Conservation (phyloP, 352 stramenopile species). For the Peronospora farinosa region DNA sequence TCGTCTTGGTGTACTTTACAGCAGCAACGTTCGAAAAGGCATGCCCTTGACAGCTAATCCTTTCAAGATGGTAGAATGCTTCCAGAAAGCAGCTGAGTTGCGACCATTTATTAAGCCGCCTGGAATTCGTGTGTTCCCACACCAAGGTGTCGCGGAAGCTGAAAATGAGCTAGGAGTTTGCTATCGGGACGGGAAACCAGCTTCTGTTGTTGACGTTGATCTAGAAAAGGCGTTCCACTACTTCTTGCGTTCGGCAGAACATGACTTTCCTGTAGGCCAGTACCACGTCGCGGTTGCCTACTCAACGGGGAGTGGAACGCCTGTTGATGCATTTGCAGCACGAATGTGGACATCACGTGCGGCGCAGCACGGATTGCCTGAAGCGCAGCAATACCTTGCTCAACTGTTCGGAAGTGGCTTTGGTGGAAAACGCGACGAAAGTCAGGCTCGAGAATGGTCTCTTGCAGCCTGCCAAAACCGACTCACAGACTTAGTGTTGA, state of each 20-base stretch:
- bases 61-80: constrained; percentile 27
- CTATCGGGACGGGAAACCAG: constrained; percentile 28
- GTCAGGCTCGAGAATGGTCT: constrained; percentile 21
- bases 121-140: constrained; percentile 22
- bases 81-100: constrained; percentile 29
- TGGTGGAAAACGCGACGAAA: constrained; percentile 20
- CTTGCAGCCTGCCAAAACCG: constrained; percentile 16
- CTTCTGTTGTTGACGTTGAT: constrained; percentile 15
- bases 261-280: constrained; percentile 31
- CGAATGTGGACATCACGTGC: constrained; percentile 33
- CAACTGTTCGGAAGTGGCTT: constrained; percentile 24
- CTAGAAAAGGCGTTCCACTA: constrained; percentile 25
- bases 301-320: constrained; percentile 21
- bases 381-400: constrained; percentile 25
- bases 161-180: constrained; percentile 35
- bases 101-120: constrained; percentile 32
- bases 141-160: constrained; percentile 32
- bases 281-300: constrained; percentile 35
- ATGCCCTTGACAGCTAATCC: constrained; percentile 23
- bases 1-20: constrained; percentile 34
- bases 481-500: constrained; percentile 17
- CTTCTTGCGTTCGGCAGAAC: constrained; percentile 32
- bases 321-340: constrained; percentile 22
- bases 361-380: constrained; percentile 29
- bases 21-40: constrained; percentile 15